Evolutionary conservation across 371 early-diverging fungal species (phyloP).

Genomic region (Mortierella sp.): DNA sequence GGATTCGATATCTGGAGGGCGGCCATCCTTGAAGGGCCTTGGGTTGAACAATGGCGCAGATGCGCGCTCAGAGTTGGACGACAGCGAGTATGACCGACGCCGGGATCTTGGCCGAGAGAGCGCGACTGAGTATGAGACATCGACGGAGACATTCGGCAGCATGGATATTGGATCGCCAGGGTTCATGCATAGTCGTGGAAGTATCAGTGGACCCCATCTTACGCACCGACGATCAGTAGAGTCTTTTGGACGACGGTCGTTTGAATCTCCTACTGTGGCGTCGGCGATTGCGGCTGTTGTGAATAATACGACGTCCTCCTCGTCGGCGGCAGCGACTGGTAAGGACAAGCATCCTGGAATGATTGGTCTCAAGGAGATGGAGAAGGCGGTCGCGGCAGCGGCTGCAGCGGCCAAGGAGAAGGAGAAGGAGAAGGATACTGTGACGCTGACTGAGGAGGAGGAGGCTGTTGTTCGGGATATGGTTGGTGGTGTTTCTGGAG

Average conservation of each 20-base stretch:
- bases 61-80: conserved; percentile 30
- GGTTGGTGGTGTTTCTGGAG: conserved; percentile 49
- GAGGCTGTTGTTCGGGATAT: conserved; percentile 43
- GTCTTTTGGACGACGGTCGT: conserved; percentile 17
- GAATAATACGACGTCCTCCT: not conserved
- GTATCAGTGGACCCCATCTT: not conserved
- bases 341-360: not conserved
- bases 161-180: conserved; percentile 19
- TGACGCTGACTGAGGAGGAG: too few relatives aligned
- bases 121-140: conserved; percentile 54
- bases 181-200: conserved; percentile 13
- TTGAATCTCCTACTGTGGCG: conserved; percentile 1
- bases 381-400: not conserved
- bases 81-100: conserved; percentile 35
- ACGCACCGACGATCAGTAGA: conserved; percentile 9
- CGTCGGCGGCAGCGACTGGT: not conserved
- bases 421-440: conserved; percentile 18
- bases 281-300: not conserved
- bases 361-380: not conserved
- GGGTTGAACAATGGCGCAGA: conserved; percentile 8
- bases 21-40: not conserved
- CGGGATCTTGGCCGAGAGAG: conserved; percentile 35
- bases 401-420: not conserved
- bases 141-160: conserved; percentile 37
- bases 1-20: conserved; percentile 17